Evolutionary conservation across 2,329 filamentous ascomycete species (phyloP), one percentile per base, ranked within the genome.

Genomic region (Neonectria faginata): DNA sequence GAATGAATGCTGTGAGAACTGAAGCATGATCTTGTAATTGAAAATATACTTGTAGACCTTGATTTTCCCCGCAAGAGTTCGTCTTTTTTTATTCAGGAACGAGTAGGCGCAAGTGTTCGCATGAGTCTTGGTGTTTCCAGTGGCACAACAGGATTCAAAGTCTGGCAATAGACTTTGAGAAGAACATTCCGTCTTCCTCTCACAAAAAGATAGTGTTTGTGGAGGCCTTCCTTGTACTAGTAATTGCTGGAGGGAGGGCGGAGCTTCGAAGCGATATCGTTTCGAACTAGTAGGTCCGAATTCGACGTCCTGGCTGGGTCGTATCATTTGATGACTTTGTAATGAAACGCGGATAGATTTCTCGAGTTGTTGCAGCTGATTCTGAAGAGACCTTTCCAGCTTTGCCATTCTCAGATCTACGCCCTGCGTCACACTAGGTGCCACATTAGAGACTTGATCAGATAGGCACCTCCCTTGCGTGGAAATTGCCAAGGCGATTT

Each of bases 31-130:
- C 51, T 54, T 54, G 36, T n/a, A 54, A 11, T 16, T 27, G 7
- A 54, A 42, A 5, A 54, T 42, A 12, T n/a, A n/a, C 22, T 54
- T n/a, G 33, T 42, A 54, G 7, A 42, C 9, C 20, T 54, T 54
- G 5, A 54, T 42, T 42, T 54, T 12, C 5, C 51, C 20, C 8
- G 31, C 20, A 8, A 54, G 16, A 20, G 51, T 42, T 11, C 36
- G 33, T 12, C 20, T 54, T 9, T 11, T 42, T 22, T 42, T 14
- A 5, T 20, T 25, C 8, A 8, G 18, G 22, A 54, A 54, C 9
- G 36, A 54, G 11, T 41, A 54, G 20, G 41, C 8, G 51, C 51
- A 54, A 2, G 18, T 39, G 7, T n/a, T 10, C 14, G 18, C 10
- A 18, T 54, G 51, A 18, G 33, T 22, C 9, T 22, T 22, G 9